phyloP scores from a whole-genome alignment of 2,329 filamentous ascomycete species.

The Phoma sp. region DNA sequence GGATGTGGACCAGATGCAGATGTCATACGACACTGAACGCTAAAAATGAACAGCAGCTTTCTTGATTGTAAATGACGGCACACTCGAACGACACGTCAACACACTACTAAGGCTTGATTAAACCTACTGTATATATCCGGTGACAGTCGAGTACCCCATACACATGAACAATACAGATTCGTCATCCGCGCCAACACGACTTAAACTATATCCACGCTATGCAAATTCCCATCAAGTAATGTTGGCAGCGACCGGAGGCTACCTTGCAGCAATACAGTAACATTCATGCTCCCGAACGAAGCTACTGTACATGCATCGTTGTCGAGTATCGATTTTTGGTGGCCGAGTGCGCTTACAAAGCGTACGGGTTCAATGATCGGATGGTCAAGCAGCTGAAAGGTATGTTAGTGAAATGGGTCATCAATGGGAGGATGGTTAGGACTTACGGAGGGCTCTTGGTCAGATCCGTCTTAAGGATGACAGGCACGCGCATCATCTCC shows the following conservation, averaged over 20 bases:
- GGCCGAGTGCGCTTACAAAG: slow-evolving; percentile 52
- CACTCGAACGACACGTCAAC: slow-evolving; percentile 39
- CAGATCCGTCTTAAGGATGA: slow-evolving; percentile 97
- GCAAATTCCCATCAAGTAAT: slow-evolving; percentile 44
- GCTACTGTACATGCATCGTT: not conserved
- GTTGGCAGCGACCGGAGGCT: slow-evolving; percentile 22
- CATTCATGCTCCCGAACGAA: slow-evolving; percentile 3
- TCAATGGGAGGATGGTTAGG: not conserved
- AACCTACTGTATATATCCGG: slow-evolving; percentile 35
- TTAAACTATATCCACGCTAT: slow-evolving; percentile 41
- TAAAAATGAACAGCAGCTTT: slow-evolving; percentile 24
- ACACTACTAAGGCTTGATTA: slow-evolving; percentile 37
- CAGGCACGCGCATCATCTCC: slow-evolving; percentile 97
- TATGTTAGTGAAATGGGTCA: slow-evolving; percentile 21
- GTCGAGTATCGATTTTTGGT: slow-evolving; percentile 2
- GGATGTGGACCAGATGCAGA: not conserved
- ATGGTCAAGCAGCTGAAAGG: slow-evolving; percentile 77
- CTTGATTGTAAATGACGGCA: slow-evolving; percentile 25
- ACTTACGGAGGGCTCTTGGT: slow-evolving; percentile 99
- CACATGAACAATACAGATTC: slow-evolving; percentile 44
- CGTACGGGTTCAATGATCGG: slow-evolving; percentile 81
- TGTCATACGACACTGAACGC: not conserved
- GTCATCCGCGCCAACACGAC: slow-evolving; percentile 21
- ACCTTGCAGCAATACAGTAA: not conserved
- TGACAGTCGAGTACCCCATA: slow-evolving; percentile 30